Percentiles rank a stretch among this genome's conserved stretches.
These are phyloP conservation scores for Fermentozyma sake DNA, from an alignment of 1,139 yeast species.

Conservation along the genomic window DNA sequence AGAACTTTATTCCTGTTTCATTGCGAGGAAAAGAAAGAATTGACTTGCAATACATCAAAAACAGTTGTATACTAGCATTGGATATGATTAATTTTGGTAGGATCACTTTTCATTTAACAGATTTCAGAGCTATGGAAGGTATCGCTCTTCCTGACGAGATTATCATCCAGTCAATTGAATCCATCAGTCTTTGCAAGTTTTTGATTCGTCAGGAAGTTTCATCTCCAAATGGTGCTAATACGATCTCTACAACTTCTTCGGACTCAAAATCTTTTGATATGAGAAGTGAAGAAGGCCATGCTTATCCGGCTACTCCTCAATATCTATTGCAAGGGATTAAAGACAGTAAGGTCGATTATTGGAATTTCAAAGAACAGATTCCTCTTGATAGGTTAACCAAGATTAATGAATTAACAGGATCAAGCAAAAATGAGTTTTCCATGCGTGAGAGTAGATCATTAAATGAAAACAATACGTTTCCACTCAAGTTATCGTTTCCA, in stretches of 20 bases:
- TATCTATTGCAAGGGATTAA: slow-evolving; percentile 41
- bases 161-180: slow-evolving; percentile 28
- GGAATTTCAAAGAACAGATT: slow-evolving; percentile 53
- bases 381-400: slow-evolving; percentile 14
- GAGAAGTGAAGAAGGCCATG: slow-evolving; percentile 36
- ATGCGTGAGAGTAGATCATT: slow-evolving; percentile 2
- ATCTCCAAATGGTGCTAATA: slow-evolving; percentile 29
- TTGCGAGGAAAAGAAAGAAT: slow-evolving; percentile 13
- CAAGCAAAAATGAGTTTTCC: not conserved
- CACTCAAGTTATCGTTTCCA: slow-evolving; percentile 21
- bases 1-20: slow-evolving; percentile 44
- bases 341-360: slow-evolving; percentile 48
- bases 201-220: slow-evolving; percentile 38
- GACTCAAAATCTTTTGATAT: slow-evolving; percentile 48
- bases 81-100: slow-evolving; percentile 36
- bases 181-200: slow-evolving; percentile 37
- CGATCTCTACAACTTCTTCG: slow-evolving; percentile 41
- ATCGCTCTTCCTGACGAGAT: slow-evolving; percentile 50
- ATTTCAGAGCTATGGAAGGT: slow-evolving; percentile 63
- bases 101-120: slow-evolving; percentile 63
- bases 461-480: slow-evolving; percentile 10
- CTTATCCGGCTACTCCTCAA: slow-evolving; percentile 59
- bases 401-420: slow-evolving; percentile 6
- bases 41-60: slow-evolving; percentile 22
- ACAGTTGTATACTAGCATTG: slow-evolving; percentile 33